These are phyloP conservation scores for Plasmodium coatneyi DNA, from an alignment of 169 alveolate genomes.

Conservation along the genomic window DNA sequence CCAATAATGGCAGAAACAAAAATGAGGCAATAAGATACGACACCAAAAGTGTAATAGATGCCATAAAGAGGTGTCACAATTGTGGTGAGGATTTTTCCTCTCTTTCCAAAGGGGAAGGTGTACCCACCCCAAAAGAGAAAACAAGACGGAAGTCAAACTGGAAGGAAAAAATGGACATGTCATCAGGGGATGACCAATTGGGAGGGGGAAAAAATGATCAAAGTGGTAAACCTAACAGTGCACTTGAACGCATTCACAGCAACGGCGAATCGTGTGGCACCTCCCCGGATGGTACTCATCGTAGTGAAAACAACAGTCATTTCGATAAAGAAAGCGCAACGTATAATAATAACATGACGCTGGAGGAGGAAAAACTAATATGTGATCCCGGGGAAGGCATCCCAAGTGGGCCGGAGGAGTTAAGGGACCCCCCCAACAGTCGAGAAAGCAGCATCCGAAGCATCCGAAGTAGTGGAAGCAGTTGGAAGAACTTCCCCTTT, in stretches of 20 bases:
- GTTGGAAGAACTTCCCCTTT: not conserved
- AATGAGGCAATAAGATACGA: not conserved
- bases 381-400: not conserved
- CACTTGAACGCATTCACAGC: not conserved
- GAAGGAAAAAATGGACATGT: conserved; percentile 1
- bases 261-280: not conserved
- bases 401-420: not conserved
- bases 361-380: not conserved
- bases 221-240: not conserved
- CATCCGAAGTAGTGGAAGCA: not conserved
- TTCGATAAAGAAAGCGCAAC: not conserved
- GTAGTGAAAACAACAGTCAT: not conserved
- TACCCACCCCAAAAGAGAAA: not conserved
- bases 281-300: not conserved
- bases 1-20: not conserved
- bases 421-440: not conserved
- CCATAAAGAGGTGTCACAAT: conserved; percentile 46
- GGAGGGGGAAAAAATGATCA: not conserved
- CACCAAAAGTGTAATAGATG: conserved; percentile 31
- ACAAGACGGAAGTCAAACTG: not conserved
- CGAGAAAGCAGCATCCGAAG: not conserved
- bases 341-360: not conserved
- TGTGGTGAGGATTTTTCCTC: conserved; percentile 1
- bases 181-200: not conserved
- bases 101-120: not conserved